Evolutionary conservation across 192 early-diverging fungal genomes (phyloP).

Genomic region (Cetraspora pellucida): DNA sequence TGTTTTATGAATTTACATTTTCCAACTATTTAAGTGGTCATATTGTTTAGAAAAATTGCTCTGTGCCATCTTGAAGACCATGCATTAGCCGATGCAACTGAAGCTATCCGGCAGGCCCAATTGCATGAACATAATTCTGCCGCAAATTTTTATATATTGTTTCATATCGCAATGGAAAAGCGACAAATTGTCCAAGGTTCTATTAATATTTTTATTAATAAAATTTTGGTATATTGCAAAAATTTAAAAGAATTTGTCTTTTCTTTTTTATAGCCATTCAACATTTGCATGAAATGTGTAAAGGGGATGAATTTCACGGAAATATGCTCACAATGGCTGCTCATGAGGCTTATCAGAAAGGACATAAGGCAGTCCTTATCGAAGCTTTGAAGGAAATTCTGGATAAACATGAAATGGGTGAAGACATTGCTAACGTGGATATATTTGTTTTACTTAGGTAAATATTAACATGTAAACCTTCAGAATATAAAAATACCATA

Average conservation of each 20-base stretch:
- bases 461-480: background rate
- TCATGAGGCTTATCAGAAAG: slow-evolving; percentile 32
- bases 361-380: slow-evolving; percentile 27
- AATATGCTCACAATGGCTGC: slow-evolving; percentile 36
- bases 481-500: background rate
- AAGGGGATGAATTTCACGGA: slow-evolving; percentile 28
- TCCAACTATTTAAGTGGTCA: background rate
- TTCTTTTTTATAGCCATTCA: slow-evolving; percentile 15
- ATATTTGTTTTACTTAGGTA: slow-evolving; percentile 35
- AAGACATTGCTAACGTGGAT: slow-evolving; percentile 17
- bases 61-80: slow-evolving; percentile 31
- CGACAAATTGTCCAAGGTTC: slow-evolving; percentile 26
- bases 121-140: slow-evolving; percentile 26
- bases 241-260: background rate
- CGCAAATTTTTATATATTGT: slow-evolving; percentile 35
- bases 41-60: slow-evolving; percentile 32
- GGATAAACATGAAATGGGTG: slow-evolving; percentile 15
- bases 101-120: slow-evolving; percentile 24
- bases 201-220: background rate
- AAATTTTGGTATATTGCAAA: background rate
- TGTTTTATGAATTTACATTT: background rate
- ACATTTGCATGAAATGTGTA: slow-evolving; percentile 32
- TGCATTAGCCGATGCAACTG: slow-evolving; percentile 22
- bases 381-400: slow-evolving; percentile 33
- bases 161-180: slow-evolving; percentile 27